Percentiles rank a stretch among this genome's conserved stretches.
These are phyloP conservation scores for Helianthus tuberosus DNA, from an alignment of 129 eudicot species.

Conservation along the genomic window DNA sequence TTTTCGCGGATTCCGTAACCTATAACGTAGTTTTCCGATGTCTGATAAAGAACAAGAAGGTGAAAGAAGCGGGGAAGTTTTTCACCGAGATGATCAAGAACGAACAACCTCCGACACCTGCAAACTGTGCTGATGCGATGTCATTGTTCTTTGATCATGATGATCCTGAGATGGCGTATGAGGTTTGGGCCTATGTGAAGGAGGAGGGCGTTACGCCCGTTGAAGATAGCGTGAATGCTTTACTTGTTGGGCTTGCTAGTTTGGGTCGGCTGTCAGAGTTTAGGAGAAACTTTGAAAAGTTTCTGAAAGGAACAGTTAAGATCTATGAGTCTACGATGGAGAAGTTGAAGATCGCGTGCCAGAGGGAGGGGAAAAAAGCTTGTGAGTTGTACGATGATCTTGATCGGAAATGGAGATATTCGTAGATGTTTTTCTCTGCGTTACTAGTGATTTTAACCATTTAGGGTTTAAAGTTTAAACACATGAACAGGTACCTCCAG, in stretches of 20 bases:
- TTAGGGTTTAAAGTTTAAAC: conserved; percentile 8
- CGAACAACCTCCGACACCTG: conserved; percentile 71
- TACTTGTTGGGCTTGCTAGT: conserved; percentile 68
- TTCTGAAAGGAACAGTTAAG: conserved; percentile 52
- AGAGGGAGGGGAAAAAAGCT: conserved; percentile 51
- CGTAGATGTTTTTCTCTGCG: conserved; percentile 16
- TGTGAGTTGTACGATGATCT: conserved; percentile 57
- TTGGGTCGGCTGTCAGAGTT: conserved; percentile 67
- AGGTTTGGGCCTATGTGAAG: conserved; percentile 76
- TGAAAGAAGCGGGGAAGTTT: conserved; percentile 68
- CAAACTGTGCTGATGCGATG: conserved; percentile 70
- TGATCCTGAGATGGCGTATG: conserved; percentile 85
- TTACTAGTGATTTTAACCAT: conserved; percentile 8
- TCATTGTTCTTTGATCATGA: conserved; percentile 67
- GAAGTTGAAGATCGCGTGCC: conserved; percentile 53
- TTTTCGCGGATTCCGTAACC: conserved; percentile 68
- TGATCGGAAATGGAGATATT: conserved; percentile 71
- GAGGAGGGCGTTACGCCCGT: conserved; percentile 51
- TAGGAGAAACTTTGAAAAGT: conserved; percentile 58
- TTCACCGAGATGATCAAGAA: conserved; percentile 83
- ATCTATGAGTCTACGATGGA: conserved; percentile 73
- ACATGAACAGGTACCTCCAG: not conserved
- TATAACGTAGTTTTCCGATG: conserved; percentile 74
- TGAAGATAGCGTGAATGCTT: conserved; percentile 76
- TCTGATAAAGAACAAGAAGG: conserved; percentile 67